phyloP scores from a whole-genome alignment of 2,329 filamentous ascomycete species.

The Monosporascus sp. region DNA sequence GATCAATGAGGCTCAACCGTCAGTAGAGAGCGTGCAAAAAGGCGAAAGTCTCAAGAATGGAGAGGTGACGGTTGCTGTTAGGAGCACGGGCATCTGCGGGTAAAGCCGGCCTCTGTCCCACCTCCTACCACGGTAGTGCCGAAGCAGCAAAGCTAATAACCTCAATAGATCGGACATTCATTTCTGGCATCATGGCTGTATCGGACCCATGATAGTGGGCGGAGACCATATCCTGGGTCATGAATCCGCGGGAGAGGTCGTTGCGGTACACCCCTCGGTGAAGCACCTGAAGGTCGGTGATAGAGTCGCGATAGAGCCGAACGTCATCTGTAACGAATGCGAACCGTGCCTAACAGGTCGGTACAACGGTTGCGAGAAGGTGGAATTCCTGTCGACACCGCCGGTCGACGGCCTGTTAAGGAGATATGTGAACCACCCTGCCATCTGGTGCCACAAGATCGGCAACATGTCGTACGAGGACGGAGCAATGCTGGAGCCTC shows the following conservation, averaged over 20 bases:
- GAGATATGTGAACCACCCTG: constrained; percentile 91
- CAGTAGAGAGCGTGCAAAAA: constrained; percentile 65
- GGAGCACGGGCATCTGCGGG: constrained; percentile 96
- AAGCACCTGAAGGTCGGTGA: constrained; percentile 75
- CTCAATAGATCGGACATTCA: constrained; percentile 76
- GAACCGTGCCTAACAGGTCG: constrained; percentile 86
- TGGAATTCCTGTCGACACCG: constrained; percentile 85
- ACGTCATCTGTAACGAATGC: constrained; percentile 86
- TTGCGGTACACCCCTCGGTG: constrained; percentile 78
- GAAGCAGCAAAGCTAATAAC: constrained; percentile 8
- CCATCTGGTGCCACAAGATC: constrained; percentile 94
- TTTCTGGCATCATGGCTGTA: constrained; percentile 94
- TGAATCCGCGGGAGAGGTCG: constrained; percentile 80
- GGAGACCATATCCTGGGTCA: constrained; percentile 90
- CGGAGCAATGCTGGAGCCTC: constrained; percentile 83
- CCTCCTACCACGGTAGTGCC: no score
- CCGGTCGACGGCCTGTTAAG: constrained; percentile 82
- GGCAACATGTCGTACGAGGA: constrained; percentile 88
- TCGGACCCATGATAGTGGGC: constrained; percentile 90
- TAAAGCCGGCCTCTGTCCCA: constrained; percentile 35
- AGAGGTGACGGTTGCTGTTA: constrained; percentile 82
- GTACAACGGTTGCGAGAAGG: constrained; percentile 89
- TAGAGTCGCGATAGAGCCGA: constrained; percentile 89
- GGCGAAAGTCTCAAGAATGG: constrained; percentile 67
- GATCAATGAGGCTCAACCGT: constrained; percentile 74